Percentiles rank a stretch among this genome's conserved stretches.
phyloP scores from a whole-genome alignment of 2,329 filamentous ascomycete species.

The Emericellopsis atlantica region DNA sequence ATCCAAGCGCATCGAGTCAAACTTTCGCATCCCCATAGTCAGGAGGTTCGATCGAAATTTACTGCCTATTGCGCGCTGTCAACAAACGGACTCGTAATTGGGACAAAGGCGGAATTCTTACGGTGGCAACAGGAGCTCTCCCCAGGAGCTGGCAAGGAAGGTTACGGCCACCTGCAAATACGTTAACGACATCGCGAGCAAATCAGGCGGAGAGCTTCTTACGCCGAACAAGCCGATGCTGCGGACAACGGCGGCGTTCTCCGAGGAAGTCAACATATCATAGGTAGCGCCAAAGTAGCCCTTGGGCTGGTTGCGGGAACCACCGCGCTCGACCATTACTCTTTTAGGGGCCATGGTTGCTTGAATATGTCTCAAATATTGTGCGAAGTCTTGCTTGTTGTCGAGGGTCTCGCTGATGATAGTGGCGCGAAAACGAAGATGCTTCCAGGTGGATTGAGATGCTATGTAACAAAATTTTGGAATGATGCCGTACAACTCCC shows the following conservation, averaged over 20 bases:
- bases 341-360: constrained; percentile 50
- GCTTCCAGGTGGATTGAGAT: too few relatives aligned
- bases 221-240: constrained; percentile 58
- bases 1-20: too few relatives aligned
- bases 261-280: constrained; percentile 48
- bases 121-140: constrained; percentile 56
- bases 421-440: too few relatives aligned
- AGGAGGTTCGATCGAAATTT: background rate
- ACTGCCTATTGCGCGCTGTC: background rate
- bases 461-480: too few relatives aligned
- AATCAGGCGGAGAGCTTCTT: constrained; percentile 18
- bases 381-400: too few relatives aligned
- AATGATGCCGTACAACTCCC: too few relatives aligned
- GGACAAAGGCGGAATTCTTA: constrained; percentile 12
- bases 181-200: background rate
- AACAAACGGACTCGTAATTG: background rate
- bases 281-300: constrained; percentile 48
- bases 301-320: constrained; percentile 25
- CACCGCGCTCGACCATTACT: constrained; percentile 36
- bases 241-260: constrained; percentile 57
- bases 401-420: too few relatives aligned
- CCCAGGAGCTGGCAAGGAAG: constrained; percentile 55
- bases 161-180: constrained; percentile 44
- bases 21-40: too few relatives aligned
- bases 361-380: too few relatives aligned